Conservation (phyloP, 768 basidiomycete species). For the Russula sp. region DNA sequence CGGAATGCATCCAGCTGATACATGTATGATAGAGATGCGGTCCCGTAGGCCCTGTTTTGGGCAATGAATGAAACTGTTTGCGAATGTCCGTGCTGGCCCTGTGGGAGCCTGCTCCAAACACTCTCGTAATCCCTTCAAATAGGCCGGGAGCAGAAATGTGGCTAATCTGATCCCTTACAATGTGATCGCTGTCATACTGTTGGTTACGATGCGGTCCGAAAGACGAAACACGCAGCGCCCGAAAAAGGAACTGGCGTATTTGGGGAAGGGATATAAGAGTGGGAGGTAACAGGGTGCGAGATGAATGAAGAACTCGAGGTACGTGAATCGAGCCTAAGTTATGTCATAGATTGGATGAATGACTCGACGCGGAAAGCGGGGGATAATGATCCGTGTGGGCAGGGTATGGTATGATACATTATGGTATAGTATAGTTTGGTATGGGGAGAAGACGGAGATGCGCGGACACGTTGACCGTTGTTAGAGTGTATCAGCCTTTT, state of each 20-base stretch:
- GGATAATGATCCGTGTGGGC: conserved; percentile 22
- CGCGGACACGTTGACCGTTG: conserved; percentile 21
- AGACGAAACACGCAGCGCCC: background rate
- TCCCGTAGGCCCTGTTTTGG: conserved; percentile 19
- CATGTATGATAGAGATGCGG: conserved; percentile 18
- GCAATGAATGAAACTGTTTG: conserved; percentile 22
- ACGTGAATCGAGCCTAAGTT: conserved; percentile 23
- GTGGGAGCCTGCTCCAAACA: conserved; percentile 20
- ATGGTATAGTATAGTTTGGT: conserved; percentile 14
- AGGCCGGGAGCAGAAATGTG: conserved; percentile 13
- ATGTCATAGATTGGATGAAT: conserved; percentile 21
- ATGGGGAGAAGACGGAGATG: conserved; percentile 22
- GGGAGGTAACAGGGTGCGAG: conserved; percentile 3
- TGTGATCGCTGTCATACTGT: conserved; percentile 18
- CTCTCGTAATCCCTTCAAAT: conserved; percentile 20
- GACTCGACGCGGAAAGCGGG: conserved; percentile 18
- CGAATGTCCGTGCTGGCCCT: conserved; percentile 15
- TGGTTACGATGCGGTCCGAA: conserved; percentile 16
- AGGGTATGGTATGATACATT: conserved; percentile 13
- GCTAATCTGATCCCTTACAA: conserved; percentile 17
- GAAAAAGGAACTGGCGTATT: conserved; percentile 7
- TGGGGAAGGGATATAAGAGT: conserved; percentile 2
- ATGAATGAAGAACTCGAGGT: conserved; percentile 22
- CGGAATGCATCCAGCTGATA: conserved; percentile 23
- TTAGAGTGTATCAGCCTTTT: conserved; percentile 12